These are phyloP conservation scores for Puccinia coronata DNA, from an alignment of 1,284 basidiomycete genomes.

Conservation along the genomic window DNA sequence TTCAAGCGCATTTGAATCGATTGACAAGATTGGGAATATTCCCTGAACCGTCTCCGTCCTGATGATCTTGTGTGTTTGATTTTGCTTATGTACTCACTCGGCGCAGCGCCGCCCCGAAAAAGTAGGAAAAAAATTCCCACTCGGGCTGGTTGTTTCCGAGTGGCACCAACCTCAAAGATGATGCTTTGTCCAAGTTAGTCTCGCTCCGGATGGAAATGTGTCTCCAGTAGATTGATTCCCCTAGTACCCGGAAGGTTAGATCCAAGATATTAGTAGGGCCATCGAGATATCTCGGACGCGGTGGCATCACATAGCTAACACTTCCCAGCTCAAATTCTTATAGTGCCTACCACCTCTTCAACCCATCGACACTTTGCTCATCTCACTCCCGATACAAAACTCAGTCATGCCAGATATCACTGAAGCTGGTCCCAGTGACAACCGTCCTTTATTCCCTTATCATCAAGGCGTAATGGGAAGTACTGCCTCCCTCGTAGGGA, in stretches of 20 bases:
- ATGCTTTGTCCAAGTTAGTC: no score
- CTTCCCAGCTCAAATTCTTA: background rate
- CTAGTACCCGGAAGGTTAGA: background rate
- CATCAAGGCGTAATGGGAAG: slow-evolving; percentile 21
- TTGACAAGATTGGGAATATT: slow-evolving; percentile 1
- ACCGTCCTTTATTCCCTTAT: background rate
- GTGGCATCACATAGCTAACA: background rate
- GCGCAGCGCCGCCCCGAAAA: no score
- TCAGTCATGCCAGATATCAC: background rate
- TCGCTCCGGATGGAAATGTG: no score
- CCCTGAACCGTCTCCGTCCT: background rate
- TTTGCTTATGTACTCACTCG: background rate
- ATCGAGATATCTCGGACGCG: background rate
- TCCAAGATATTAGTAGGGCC: background rate
- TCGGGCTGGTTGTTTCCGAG: background rate
- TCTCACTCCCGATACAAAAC: background rate
- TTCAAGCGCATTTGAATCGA: background rate
- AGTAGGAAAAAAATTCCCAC: no score
- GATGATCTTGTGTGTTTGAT: background rate
- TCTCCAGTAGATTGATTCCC: no score
- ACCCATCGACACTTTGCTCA: background rate
- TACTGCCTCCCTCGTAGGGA: slow-evolving; percentile 40
- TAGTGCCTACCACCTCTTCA: background rate
- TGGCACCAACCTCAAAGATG: background rate
- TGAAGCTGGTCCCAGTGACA: background rate